Percentiles rank a stretch among this genome's conserved stretches.
phyloP scores from a whole-genome alignment of 257 asterid genomes.

The Oldenlandia corymbosa region DNA sequence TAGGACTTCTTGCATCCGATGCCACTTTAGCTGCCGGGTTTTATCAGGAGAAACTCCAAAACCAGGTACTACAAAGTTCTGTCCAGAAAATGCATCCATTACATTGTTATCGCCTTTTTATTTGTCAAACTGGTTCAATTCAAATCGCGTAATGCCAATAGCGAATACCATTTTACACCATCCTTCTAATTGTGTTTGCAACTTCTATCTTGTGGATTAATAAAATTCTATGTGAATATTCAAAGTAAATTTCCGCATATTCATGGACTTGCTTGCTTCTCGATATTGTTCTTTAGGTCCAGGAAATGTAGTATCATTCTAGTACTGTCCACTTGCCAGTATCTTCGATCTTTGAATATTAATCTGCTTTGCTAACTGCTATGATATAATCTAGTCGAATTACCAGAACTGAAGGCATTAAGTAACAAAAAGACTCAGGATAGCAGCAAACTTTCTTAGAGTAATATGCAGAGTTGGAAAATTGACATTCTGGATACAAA shows the following conservation, averaged over 20 bases:
- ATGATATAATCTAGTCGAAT: no score
- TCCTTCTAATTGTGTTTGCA: no score
- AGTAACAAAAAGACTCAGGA: no score
- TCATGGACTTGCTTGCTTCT: neutral
- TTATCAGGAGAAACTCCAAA: constrained; percentile 62
- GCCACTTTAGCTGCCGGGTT: constrained; percentile 31
- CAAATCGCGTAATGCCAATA: neutral
- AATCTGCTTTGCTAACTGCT: neutral
- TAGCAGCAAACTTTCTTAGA: no score
- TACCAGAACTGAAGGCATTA: no score
- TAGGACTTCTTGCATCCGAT: constrained; percentile 53
- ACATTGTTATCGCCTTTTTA: neutral
- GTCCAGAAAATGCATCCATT: neutral
- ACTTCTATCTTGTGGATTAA: neutral
- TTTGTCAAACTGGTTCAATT: neutral
- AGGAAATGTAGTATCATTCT: no score
- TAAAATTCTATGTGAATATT: neutral
- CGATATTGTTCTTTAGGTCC: neutral
- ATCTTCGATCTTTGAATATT: no score
- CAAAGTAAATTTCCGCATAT: neutral
- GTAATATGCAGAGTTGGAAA: neutral
- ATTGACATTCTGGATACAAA: neutral
- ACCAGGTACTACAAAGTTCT: constrained; percentile 47
- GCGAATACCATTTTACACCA: no score
- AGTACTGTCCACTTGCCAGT: no score